Evolutionary conservation across 139 green algal species (phyloP), one percentile per base, ranked within the genome.

Genomic region (Pseudopediastrum boryanum): DNA sequence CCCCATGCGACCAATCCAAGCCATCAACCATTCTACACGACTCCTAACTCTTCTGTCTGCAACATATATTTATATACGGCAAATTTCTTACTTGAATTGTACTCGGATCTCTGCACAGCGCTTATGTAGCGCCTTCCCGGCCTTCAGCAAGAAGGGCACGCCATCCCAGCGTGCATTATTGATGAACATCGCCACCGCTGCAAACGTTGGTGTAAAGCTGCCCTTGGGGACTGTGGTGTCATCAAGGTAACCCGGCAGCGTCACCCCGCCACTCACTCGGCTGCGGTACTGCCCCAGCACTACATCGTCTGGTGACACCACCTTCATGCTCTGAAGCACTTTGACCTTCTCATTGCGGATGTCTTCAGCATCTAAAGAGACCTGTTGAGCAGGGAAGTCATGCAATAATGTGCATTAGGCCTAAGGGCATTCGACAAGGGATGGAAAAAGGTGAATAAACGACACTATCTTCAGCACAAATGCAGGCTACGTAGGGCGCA

Each of bases 281-380:
- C 62, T 80, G 51, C 86, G 80, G 85, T 99, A 99, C 89, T 99
- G 97, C 27, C 95, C 97, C n/a, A 99, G 52, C 50, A 99, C 95
- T 43, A 98, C 90, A 79, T 99, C 93, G 3, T 99, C 94, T 65
- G 98, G 77, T 27, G 82, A 48, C 65, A 98, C 89, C 1, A 71
- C 27, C 54, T 85, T 80, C 88, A 98, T 98, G 75, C 79, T 94
- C 52, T 90, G 88, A 72, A 99, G 86, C 83, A 99, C 95, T 83
- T 98, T 97, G 29, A 98, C 95, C 89, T 99, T 99, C 83, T 99
- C 96, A 85, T 99, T 93, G 35, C 97, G 94, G 79, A 99, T 97
- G 88, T 98, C 95, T 79, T 99, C 96, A 2, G 94, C 95, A 23
- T 91, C 89, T 62, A 98, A 80, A 66, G 83, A 94, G 25, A 94